Evolutionary conservation across 139 green algal species (phyloP).

Genomic region (Chlorella ohadii): DNA sequence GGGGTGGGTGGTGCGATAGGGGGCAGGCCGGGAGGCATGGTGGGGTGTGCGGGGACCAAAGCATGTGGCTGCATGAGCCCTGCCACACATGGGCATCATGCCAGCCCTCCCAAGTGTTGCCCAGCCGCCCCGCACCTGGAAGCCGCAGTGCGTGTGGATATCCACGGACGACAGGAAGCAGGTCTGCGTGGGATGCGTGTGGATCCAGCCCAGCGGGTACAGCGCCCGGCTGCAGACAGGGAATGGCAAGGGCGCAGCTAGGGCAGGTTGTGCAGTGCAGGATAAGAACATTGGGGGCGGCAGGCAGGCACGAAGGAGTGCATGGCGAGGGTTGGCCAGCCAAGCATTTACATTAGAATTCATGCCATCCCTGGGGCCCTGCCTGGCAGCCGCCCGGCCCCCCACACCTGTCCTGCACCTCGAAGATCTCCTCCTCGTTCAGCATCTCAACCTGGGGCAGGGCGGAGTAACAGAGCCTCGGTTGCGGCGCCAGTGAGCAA

Average conservation of each 20-base stretch:
- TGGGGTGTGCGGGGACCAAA: background rate
- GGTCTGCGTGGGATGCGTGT: slow-evolving; percentile 96
- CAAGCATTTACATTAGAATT: no score
- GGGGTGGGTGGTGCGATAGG: background rate
- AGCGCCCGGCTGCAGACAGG: slow-evolving; percentile 52
- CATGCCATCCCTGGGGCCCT: no score
- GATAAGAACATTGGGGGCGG: no score
- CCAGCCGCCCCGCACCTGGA: slow-evolving; percentile 54
- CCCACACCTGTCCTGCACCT: slow-evolving; percentile 56
- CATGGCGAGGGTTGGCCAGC: no score
- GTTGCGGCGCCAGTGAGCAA: background rate
- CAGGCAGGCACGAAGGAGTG: no score
- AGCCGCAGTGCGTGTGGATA: slow-evolving; percentile 93
- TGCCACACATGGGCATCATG: no score
- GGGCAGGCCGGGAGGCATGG: background rate
- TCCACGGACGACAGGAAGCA: slow-evolving; percentile 98
- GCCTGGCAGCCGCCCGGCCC: no score
- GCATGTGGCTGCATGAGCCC: no score
- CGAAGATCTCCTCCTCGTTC: slow-evolving; percentile 96
- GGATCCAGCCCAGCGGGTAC: slow-evolving; percentile 96
- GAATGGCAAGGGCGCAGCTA: no score
- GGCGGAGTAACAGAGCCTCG: background rate
- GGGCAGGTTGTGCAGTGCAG: no score
- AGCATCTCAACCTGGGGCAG: slow-evolving; percentile 45
- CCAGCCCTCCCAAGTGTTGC: no score